phyloP scores from a whole-genome alignment of 2,329 filamentous ascomycete species.

The Hypoxylon rubiginosum region DNA sequence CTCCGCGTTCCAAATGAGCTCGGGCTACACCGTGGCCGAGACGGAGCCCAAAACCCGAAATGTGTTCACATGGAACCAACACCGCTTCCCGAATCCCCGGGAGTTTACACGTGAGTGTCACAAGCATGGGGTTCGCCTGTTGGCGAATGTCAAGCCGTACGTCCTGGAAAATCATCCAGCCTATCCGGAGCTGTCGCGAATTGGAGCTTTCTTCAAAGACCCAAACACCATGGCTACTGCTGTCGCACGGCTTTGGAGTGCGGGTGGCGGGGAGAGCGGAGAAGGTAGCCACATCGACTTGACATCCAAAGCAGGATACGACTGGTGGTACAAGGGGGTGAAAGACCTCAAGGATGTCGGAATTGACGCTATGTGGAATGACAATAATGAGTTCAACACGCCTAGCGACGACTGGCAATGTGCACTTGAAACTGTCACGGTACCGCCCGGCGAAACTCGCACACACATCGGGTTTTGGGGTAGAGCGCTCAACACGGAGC shows the following conservation, averaged over 20 bases:
- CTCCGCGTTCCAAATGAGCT: constrained; percentile 79
- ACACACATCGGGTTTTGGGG: constrained; percentile 77
- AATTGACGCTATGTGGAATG: constrained; percentile 83
- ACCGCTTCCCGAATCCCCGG: constrained; percentile 77
- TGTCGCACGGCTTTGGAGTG: constrained; percentile 77
- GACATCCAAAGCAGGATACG: constrained; percentile 74
- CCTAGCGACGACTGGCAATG: constrained; percentile 75
- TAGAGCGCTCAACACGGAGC: constrained; percentile 75
- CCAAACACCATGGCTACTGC: constrained; percentile 65
- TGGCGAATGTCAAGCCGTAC: constrained; percentile 82
- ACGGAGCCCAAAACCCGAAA: constrained; percentile 77
- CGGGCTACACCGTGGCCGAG: constrained; percentile 78
- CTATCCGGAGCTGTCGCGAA: constrained; percentile 70
- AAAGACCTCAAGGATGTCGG: constrained; percentile 71
- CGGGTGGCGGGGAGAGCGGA: constrained; percentile 77
- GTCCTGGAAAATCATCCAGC: constrained; percentile 75
- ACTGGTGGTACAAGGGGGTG: constrained; percentile 80
- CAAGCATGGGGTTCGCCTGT: constrained; percentile 72
- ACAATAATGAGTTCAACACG: constrained; percentile 82
- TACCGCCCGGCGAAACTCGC: constrained; percentile 55
- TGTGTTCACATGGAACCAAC: constrained; percentile 78
- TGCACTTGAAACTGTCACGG: constrained; percentile 62
- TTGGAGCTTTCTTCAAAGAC: constrained; percentile 74
- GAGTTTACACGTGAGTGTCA: constrained; percentile 74
- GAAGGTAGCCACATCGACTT: constrained; percentile 81